Percentiles rank a stretch among this genome's conserved stretches.
phyloP scores from a whole-genome alignment of 495 filamentous ascomycete genomes.

The Mycothermus thermophilus region DNA sequence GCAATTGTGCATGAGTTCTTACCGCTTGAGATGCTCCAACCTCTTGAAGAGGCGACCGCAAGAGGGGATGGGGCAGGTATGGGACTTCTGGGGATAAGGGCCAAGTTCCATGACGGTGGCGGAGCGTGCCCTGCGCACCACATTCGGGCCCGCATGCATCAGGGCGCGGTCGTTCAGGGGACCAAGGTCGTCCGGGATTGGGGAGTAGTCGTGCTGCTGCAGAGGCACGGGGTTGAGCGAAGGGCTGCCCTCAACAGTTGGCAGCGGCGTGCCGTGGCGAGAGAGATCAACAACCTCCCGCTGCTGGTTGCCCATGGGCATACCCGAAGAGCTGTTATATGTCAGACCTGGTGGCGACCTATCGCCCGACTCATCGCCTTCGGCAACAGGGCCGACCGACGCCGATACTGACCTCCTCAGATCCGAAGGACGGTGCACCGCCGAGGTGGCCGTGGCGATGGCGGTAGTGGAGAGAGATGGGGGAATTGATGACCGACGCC shows the following conservation, averaged over 20 bases:
- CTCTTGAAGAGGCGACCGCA: slow-evolving; percentile 97
- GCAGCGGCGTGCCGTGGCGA: slow-evolving; percentile 73
- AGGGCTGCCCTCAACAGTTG: slow-evolving; percentile 64
- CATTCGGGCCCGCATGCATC: slow-evolving; percentile 49
- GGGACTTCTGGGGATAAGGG: slow-evolving; percentile 92
- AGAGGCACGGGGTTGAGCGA: slow-evolving; percentile 53
- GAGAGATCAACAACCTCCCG: slow-evolving; percentile 73
- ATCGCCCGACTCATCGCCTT: slow-evolving; percentile 58
- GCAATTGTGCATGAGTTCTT: slow-evolving; percentile 42
- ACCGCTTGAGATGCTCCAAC: slow-evolving; percentile 97
- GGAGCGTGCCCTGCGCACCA: slow-evolving; percentile 79
- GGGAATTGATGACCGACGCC: slow-evolving; percentile 81
- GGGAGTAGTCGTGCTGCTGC: slow-evolving; percentile 52
- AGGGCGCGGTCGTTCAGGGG: slow-evolving; percentile 46
- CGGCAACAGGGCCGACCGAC: slow-evolving; percentile 70
- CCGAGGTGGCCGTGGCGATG: slow-evolving; percentile 43
- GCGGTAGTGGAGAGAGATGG: slow-evolving; percentile 53
- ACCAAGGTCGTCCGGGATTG: slow-evolving; percentile 47
- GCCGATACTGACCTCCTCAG: slow-evolving; percentile 81
- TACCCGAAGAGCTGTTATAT: slow-evolving; percentile 50
- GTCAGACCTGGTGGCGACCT: slow-evolving; percentile 55
- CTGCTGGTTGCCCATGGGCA: slow-evolving; percentile 42
- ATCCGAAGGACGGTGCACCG: slow-evolving; percentile 63
- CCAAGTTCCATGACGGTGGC: slow-evolving; percentile 94
- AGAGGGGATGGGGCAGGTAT: slow-evolving; percentile 96